These are phyloP conservation scores for Exserohilum rostratum DNA, from an alignment of 2,329 filamentous ascomycete genomes.

Conservation along the genomic window DNA sequence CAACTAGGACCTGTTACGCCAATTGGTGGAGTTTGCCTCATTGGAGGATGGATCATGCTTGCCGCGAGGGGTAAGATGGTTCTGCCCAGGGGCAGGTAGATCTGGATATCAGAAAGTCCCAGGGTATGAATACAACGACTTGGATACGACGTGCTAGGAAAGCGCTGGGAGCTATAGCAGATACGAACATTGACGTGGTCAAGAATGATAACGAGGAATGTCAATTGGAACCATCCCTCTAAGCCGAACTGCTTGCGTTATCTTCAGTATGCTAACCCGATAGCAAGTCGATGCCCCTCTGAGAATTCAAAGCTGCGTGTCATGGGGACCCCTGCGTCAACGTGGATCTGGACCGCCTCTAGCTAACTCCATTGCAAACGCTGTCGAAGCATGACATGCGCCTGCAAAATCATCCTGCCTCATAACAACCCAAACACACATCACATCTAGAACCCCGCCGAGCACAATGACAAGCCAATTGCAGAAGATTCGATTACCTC, in stretches of 20 bases:
- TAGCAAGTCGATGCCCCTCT: not conserved
- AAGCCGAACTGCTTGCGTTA: not conserved
- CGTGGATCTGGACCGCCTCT: not conserved
- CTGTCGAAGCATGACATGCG: not conserved
- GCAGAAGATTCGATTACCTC: not conserved
- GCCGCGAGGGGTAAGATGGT: slow-evolving; percentile 43
- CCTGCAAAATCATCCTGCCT: not conserved
- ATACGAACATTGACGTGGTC: not conserved
- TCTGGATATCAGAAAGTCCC: not conserved
- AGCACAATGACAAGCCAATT: not conserved
- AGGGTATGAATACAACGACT: not conserved
- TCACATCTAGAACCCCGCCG: not conserved
- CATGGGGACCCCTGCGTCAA: not conserved
- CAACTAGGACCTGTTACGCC: slow-evolving; percentile 69
- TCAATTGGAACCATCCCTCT: not conserved
- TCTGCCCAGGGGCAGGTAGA: slow-evolving; percentile 2
- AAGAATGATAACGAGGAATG: not conserved
- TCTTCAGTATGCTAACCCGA: not conserved
- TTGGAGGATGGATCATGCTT: slow-evolving; percentile 66
- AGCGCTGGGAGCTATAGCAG: not conserved
- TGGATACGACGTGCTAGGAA: not conserved
- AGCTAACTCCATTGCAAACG: not conserved
- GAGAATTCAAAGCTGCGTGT: not conserved
- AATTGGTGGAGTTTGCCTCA: slow-evolving; percentile 67
- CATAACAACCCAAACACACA: not conserved